Base-by-base conservation (phyloP, 2,329 filamentous ascomycete genomes). In the Ophiostoma sp. region DNA sequence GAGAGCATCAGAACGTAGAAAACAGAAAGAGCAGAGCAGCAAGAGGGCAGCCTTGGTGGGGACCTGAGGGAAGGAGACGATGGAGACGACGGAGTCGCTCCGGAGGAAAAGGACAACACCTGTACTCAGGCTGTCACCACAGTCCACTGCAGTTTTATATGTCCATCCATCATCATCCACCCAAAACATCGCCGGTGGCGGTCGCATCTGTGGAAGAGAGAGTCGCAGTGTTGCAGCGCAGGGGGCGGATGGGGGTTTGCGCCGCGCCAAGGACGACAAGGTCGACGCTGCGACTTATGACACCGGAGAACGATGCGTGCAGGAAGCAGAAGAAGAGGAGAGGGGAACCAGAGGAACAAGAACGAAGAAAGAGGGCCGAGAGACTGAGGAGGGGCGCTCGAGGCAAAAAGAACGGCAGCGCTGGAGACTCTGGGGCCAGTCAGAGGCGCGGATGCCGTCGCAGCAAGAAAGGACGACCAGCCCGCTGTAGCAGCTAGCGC, bases 401-500 rank as follows among this genome's bases (percentile, higher is more conserved):
- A 59, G 69, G 69, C 68, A 42, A 59, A 70, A 59, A 55, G 50
- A 12, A 31, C 48, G 66, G 42, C 63, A 69, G 50, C 48, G 45
- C 33, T 68, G 64, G 63, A 63, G 31, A 17, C 66, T 28, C 28
- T 48, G 63, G 52, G 25, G 28, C 72, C 69, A 71, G 59, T 71
- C 50, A 68, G 45, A 66, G 36, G 25, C 17, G 15, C 69, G 33
- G 28, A 45, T 71, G 45, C n/a, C 6, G 69, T 66, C 6, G 72
- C 69, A 73, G 36, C 69, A 52, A 68, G 22, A 36, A 71, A 50
- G 48, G 33, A 48, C 48, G 36, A 36, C 50, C 69, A 68, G 39
- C 15, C 59, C 69, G 69, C 59, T 69, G 72, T 73, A 68, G 61
- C 72, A 71, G 69, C 72, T 73, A 73, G 22, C 36, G 50, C 25